Base-by-base conservation (phyloP, 116 monocot species). In the Posidonia oceanica region DNA sequence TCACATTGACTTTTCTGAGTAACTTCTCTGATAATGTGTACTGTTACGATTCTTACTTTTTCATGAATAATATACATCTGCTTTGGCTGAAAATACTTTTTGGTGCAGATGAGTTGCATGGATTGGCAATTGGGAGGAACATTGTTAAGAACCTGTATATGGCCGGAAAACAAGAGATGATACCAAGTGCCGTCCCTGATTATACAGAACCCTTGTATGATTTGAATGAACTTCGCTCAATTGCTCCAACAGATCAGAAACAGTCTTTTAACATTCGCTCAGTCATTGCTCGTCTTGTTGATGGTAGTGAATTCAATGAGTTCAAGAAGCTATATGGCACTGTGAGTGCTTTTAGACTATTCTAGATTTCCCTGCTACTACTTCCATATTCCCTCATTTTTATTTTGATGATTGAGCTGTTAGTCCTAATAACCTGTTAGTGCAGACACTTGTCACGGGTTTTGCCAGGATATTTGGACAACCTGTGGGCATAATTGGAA, bases 251-350 rank as follows among this genome's bases (percentile, higher is more conserved):
- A 20, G 93, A 99, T 83, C 86, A 86, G 65, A 99, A 88, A 75
- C 93, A 90, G 52, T 62, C 82, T 20, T 78, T 93, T 80, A 85
- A 99, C 73, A 86, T 93, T 84, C 86, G 86, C 60, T 88, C 93
- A 52, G 84, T 93, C 20, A 90, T 99, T 86, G 86, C 87, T 72
- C 86, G 81, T 42, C 84, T 93, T 73, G 88, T 90, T 73, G 99
- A 99, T 73, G 88, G 86, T 14, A 99, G 99, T 75, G 93, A 93
- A 72, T 99, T 99, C 78, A 83, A 90, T 74, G 99, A 99, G 75
- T 99, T 99, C 86, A 99, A 99, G 68, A 99, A 83, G 79, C 77
- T 90, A 23, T 93, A 99, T 86, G 93, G 99, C 77, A 81, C 88
- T 57, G 99, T 99, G 81, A 92, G 85, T 23, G 54, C 58, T 75